Conservation (phyloP, 2,329 filamentous ascomycete genomes). For the Knoxdaviesia capensis region DNA sequence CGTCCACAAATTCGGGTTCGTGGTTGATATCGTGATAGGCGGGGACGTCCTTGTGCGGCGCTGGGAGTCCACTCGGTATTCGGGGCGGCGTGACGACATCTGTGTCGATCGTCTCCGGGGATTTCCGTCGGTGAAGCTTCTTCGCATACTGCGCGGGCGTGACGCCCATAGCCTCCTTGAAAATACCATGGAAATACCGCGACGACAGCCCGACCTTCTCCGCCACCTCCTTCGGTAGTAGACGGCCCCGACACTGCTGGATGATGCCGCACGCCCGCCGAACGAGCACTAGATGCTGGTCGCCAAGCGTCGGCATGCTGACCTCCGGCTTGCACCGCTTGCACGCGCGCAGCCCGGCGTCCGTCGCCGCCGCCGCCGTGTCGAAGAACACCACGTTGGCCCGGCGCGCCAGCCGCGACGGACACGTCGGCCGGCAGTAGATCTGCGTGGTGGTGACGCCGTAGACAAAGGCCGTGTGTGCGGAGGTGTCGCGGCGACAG, state of each 20-base stretch:
- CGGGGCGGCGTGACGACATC: no score
- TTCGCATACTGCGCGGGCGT: conserved; percentile 19
- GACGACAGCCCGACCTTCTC: conserved; percentile 29
- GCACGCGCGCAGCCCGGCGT: conserved; percentile 31
- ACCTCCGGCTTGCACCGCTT: conserved; percentile 30
- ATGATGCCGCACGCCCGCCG: conserved; percentile 10
- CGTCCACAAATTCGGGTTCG: no score
- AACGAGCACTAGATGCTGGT: conserved; percentile 5
- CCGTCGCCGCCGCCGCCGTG: conserved; percentile 20
- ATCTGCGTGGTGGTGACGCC: conserved; percentile 22
- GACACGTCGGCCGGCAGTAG: conserved; percentile 42
- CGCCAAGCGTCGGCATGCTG: neutral
- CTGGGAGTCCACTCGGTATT: no score
- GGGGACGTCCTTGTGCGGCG: no score
- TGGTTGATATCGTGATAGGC: no score
- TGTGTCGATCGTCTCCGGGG: no score
- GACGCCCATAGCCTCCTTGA: conserved; percentile 31
- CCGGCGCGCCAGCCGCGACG: conserved; percentile 36
- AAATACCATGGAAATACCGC: conserved; percentile 37
- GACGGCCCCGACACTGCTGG: conserved; percentile 4
- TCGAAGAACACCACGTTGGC: conserved; percentile 38
- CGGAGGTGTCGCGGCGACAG: conserved; percentile 12
- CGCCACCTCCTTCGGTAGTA: conserved; percentile 26
- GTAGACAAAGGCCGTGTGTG: conserved; percentile 21
- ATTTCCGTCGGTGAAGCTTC: neutral